Evolutionary conservation across 1,284 basidiomycete species (phyloP), one percentile per base, ranked within the genome.

Genomic region (Sutorius eximius): DNA sequence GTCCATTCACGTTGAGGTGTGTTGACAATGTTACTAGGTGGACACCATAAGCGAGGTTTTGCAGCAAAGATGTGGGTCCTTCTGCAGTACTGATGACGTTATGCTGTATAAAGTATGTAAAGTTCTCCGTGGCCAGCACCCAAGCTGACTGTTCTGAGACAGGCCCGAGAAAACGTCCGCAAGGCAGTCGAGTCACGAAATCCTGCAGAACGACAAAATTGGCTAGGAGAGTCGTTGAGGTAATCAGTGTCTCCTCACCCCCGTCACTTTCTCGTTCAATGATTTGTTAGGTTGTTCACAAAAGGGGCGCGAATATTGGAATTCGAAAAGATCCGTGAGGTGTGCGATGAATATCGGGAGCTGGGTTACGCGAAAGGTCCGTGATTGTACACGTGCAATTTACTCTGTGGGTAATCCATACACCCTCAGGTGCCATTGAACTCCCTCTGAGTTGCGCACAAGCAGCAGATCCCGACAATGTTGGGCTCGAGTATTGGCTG

Each of bases 1-100:
- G 27, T 27, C 22, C 12, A 32, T 56, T 16, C 41, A 20, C 20
- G 37, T 59, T 30, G 22, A 55, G 24, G 48, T n/a, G 37, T 41
- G 20, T 49, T 63, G 45, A 66, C 46, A 16, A 42, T 56, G 11
- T 51, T 42, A 53, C 37, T 65, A 95, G 92, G 90, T 98, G 59
- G 97, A 99, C 72, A 93, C 93, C 3, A 91, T 99, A 65, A 96
- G 93, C 65, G 93, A 98, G 64, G 87, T 94, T 51, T 76, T 99
- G 33, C 96, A 99, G 70, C 87, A 91, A 67, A 83, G 94, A 66
- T 99, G 97, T 66, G 95, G 95, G 1, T 93, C 93, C 18, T 99
- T 99, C 81, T 98, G 95, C 73, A 95, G 93, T 64, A 90, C 96
- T 0, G 97, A 98, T 67, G 97, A 99, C 74, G 97, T 99, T 42